These are phyloP conservation scores for Podospora tetraspora DNA, from an alignment of 495 filamentous ascomycete species.

Conservation along the genomic window DNA sequence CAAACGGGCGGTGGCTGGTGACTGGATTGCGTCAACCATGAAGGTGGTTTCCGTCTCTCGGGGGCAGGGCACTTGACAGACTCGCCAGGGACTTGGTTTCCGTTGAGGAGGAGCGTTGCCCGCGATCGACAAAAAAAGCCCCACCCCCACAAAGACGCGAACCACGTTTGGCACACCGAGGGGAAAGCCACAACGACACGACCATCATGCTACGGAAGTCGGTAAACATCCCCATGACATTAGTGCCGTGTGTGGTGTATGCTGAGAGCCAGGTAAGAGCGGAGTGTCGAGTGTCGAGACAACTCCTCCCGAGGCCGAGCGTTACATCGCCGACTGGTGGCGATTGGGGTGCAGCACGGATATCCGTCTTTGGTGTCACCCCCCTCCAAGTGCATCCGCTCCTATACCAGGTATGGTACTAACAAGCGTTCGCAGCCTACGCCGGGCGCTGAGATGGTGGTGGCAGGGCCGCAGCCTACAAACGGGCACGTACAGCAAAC, in stretches of 20 bases:
- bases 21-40: background rate
- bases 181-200: background rate
- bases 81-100: background rate
- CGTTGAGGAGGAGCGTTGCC: background rate
- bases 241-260: background rate
- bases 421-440: background rate
- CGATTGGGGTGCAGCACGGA: background rate
- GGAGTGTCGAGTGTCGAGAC: background rate
- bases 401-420: background rate
- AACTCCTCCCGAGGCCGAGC: background rate
- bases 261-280: background rate
- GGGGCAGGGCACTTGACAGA: background rate
- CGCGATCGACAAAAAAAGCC: background rate
- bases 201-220: background rate
- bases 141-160: slow-evolving; percentile 10
- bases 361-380: background rate
- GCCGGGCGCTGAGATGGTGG: background rate
- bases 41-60: background rate
- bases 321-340: background rate
- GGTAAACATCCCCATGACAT: background rate
- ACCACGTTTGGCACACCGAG: background rate
- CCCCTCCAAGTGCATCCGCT: background rate
- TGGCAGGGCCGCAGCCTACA: background rate
- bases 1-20: background rate
- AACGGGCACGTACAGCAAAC: background rate